Evolutionary conservation across 768 basidiomycete genomes (phyloP).

Genomic region (Boletus rex-veris): DNA sequence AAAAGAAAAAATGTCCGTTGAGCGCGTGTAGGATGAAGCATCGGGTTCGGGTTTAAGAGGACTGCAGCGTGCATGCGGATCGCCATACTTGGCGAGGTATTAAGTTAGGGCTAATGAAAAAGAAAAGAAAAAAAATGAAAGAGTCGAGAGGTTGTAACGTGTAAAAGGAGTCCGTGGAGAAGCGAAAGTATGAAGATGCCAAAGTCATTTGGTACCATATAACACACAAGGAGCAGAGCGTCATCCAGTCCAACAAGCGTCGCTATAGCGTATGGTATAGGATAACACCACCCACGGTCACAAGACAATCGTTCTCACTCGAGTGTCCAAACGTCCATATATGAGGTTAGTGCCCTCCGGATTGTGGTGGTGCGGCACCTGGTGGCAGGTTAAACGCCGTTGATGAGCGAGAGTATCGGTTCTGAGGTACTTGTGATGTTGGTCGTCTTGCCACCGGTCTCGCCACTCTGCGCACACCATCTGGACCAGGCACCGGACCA

Average conservation of each 20-base stretch:
- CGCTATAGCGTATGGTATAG: not conserved
- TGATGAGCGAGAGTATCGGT: slow-evolving; percentile 68
- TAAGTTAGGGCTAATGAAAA: not conserved
- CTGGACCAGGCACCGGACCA: slow-evolving; percentile 77
- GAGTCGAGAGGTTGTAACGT: not conserved
- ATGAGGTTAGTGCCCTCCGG: slow-evolving; percentile 22
- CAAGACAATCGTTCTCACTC: slow-evolving; percentile 2
- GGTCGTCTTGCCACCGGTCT: slow-evolving; percentile 54
- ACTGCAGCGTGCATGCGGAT: not conserved
- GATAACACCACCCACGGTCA: not conserved
- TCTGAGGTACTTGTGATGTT: slow-evolving; percentile 58
- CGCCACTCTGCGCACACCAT: slow-evolving; percentile 77
- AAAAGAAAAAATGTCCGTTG: not conserved
- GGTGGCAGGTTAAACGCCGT: slow-evolving; percentile 58
- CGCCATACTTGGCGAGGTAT: not conserved
- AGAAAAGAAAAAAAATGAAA: not conserved
- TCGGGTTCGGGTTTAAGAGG: not conserved
- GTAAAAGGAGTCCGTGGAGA: not conserved
- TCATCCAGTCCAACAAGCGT: slow-evolving; percentile 12
- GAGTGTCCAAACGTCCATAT: slow-evolving; percentile 1
- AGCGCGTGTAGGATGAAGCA: not conserved
- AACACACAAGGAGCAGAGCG: slow-evolving; percentile 3
- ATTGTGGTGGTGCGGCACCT: slow-evolving; percentile 67
- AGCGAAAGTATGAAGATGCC: slow-evolving; percentile 9
- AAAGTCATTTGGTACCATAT: slow-evolving; percentile 12